Evolutionary conservation across 176 grass and related monocot species (phyloP), one percentile per base, ranked within the genome.

Genomic region (Zizania latifolia): DNA sequence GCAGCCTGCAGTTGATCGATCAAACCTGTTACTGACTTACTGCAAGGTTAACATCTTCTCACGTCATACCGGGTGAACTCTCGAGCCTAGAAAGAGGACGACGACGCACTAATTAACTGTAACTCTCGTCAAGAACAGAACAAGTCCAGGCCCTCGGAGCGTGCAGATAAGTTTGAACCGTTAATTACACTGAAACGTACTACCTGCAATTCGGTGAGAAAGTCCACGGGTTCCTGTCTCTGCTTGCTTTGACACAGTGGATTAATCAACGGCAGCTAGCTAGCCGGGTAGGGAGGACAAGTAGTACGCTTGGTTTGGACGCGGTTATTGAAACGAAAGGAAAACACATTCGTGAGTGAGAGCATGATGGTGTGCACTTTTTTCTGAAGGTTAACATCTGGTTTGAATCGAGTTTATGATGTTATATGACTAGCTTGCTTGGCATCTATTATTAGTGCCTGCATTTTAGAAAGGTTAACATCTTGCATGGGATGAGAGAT

Each of bases 331-430:
- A 68, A 22, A 73, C 37, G 10, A 22, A 16, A 62, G n/a, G 16
- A 46, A 3, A 38, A 62, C 23, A 68, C 30, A 23, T 33, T 44
- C 19, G 0, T 10, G 40, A 44, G 56, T 33, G 54, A 13, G 34
- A 17, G 35, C 16, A 41, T 23, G 19, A 40, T 24, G 4, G 11
- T 15, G 36, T 29, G 39, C 22, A 8, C 36, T 15, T 46, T 48
- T 21, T 58, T 62, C 32, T 78, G 72, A 21, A n/a, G 19, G 50
- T 63, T n/a, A n/a, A n/a, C n/a, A n/a, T n/a, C n/a, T n/a, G n/a
- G n/a, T n/a, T n/a, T n/a, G n/a, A n/a, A n/a, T n/a, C n/a, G n/a
- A n/a, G n/a, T n/a, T n/a, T n/a, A n/a, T n/a, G n/a, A n/a, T n/a
- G n/a, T n/a, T n/a, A n/a, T n/a, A n/a, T n/a, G n/a, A n/a, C n/a